Evolutionary conservation across 108 stramenopile genomes (phyloP).

Genomic region (Halocafeteria seosinensis): DNA sequence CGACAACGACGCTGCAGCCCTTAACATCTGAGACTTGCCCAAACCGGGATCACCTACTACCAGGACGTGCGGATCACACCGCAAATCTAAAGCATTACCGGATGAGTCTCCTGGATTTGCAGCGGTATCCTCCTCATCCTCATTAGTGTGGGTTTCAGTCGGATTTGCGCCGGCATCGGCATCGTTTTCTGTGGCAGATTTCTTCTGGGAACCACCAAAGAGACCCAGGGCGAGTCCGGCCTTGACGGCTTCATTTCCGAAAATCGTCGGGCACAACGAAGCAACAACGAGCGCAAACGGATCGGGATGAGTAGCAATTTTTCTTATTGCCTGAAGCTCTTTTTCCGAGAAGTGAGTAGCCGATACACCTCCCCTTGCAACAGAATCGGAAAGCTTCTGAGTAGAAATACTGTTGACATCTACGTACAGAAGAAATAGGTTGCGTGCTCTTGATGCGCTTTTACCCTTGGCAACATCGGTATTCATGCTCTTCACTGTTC

Average conservation of each 20-base stretch:
- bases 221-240: conserved; percentile 83
- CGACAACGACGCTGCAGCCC: conserved; percentile 69
- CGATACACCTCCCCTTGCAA: not conserved
- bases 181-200: not conserved
- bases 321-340: not conserved
- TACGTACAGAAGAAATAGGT: conserved; percentile 63
- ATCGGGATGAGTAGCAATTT: not conserved
- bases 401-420: conserved; percentile 48
- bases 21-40: conserved; percentile 69
- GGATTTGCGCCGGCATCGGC: conserved; percentile 53
- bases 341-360: not conserved
- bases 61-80: conserved; percentile 57
- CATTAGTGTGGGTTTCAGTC: conserved; percentile 54
- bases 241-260: conserved; percentile 91
- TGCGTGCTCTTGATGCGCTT: conserved; percentile 53
- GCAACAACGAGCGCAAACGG: not conserved
- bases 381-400: not conserved
- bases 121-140: conserved; percentile 14
- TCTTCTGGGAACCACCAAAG: conserved; percentile 51
- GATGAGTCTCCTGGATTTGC: too few species aligned
- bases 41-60: conserved; percentile 59
- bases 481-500: conserved; percentile 66
- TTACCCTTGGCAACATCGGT: conserved; percentile 18
- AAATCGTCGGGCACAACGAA: conserved; percentile 69
- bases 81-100: not conserved